phyloP scores from a whole-genome alignment of 805 yeast genomes.

The Teunomyces cretensis region DNA sequence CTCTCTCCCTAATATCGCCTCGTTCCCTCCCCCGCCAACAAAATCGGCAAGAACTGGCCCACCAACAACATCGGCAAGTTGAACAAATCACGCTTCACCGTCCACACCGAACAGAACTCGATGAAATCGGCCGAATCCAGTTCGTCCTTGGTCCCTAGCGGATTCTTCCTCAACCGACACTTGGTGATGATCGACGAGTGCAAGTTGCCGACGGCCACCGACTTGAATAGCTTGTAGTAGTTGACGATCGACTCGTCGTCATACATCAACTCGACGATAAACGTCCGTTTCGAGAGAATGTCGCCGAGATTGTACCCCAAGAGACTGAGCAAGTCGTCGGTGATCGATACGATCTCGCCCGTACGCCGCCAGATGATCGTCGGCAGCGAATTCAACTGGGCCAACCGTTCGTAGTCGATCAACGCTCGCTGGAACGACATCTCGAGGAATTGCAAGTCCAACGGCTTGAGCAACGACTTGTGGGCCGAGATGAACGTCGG shows the following conservation, averaged over 20 bases:
- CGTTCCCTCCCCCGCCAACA: slow-evolving; percentile 37
- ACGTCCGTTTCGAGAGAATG: slow-evolving; percentile 56
- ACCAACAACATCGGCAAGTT: slow-evolving; percentile 82
- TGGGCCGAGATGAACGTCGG: slow-evolving; percentile 80
- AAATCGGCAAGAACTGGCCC: slow-evolving; percentile 75
- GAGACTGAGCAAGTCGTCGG: slow-evolving; percentile 69
- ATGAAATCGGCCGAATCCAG: slow-evolving; percentile 31
- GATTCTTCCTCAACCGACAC: slow-evolving; percentile 45
- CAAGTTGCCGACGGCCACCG: slow-evolving; percentile 67
- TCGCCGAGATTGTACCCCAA: slow-evolving; percentile 63
- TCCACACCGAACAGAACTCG: slow-evolving; percentile 79
- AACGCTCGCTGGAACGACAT: slow-evolving; percentile 46
- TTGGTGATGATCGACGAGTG: slow-evolving; percentile 52
- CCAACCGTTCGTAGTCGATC: slow-evolving; percentile 45
- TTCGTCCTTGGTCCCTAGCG: slow-evolving; percentile 11
- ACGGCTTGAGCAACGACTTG: slow-evolving; percentile 62
- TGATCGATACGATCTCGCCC: slow-evolving; percentile 78
- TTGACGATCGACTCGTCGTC: slow-evolving; percentile 73
- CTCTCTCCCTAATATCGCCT: slow-evolving; percentile 23
- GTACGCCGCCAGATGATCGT: slow-evolving; percentile 85
- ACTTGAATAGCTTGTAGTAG: slow-evolving; percentile 70
- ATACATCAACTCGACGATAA: slow-evolving; percentile 73
- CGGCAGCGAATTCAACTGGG: slow-evolving; percentile 65
- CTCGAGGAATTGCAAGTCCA: slow-evolving; percentile 57
- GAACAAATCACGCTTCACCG: slow-evolving; percentile 78